Conservation (phyloP, 1,284 basidiomycete genomes). For the Albatrellus sp. region DNA sequence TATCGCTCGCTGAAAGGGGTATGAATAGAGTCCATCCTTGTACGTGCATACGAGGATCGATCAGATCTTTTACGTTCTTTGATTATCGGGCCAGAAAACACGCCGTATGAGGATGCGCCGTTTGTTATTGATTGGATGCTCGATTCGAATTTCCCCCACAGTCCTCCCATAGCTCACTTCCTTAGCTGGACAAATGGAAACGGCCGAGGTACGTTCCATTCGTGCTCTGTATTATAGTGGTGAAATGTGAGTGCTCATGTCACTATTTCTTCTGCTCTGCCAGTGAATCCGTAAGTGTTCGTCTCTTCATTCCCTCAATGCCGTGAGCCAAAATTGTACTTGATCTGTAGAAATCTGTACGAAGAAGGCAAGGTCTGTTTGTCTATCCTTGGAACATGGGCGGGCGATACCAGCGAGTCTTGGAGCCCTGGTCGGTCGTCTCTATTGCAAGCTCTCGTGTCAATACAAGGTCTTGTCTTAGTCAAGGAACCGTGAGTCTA, state of each 20-base stretch:
- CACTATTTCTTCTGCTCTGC: not conserved
- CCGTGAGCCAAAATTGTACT: not conserved
- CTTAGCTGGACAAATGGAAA: conserved; percentile 91
- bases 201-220: conserved; percentile 54
- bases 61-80: conserved; percentile 78
- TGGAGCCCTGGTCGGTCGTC: conserved; percentile 78
- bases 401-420: conserved; percentile 75
- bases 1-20: conserved; percentile 7
- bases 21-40: conserved; percentile 50
- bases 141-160: conserved; percentile 77
- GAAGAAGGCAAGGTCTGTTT: conserved; percentile 94
- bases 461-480: conserved; percentile 86
- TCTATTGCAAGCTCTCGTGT: conserved; percentile 84
- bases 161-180: conserved; percentile 83
- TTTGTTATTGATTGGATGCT: conserved; percentile 93
- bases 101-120: conserved; percentile 87
- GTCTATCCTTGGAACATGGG: conserved; percentile 87
- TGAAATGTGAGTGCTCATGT: not conserved
- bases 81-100: conserved; percentile 89
- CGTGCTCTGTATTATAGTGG: not conserved
- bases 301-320: not conserved
- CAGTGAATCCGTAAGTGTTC: conserved; percentile 65
- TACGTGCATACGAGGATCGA: conserved; percentile 71
- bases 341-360: conserved; percentile 62
- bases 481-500: conserved; percentile 78